Evolutionary conservation across 192 early-diverging fungal species (phyloP).

Genomic region (Podila verticillata): DNA sequence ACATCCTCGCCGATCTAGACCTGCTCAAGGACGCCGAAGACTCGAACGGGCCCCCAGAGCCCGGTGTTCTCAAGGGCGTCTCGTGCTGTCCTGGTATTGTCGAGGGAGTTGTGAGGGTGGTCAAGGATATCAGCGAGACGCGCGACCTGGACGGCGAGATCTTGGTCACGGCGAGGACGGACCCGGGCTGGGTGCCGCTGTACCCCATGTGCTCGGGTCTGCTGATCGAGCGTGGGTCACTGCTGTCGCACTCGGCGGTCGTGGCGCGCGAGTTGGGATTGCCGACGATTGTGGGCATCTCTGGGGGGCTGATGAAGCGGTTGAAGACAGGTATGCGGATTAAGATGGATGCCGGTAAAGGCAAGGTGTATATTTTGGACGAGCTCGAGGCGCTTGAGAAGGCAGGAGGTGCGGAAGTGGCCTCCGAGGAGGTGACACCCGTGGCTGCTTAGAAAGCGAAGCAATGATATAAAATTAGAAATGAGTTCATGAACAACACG

Average conservation of each 20-base stretch:
- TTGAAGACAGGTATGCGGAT: constrained; percentile 50
- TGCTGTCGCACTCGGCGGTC: constrained; percentile 53
- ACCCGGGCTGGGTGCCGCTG: constrained; percentile 55
- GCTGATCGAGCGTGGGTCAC: constrained; percentile 51
- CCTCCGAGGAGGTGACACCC: background rate
- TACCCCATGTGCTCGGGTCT: constrained; percentile 54
- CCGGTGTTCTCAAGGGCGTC: constrained; percentile 46
- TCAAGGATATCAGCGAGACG: constrained; percentile 43
- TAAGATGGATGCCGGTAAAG: constrained; percentile 52
- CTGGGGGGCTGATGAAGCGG: constrained; percentile 47
- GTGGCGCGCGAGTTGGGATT: constrained; percentile 56
- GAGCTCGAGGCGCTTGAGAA: constrained; percentile 49
- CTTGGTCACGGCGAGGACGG: constrained; percentile 49
- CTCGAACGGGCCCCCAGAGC: constrained; percentile 44
- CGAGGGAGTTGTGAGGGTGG: constrained; percentile 45
- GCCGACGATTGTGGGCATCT: constrained; percentile 57
- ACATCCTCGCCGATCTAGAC: constrained; percentile 46
- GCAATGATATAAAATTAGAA: background rate
- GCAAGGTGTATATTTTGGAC: constrained; percentile 46
- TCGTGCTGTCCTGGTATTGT: constrained; percentile 51
- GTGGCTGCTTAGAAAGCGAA: background rate
- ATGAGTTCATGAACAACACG: too few relatives aligned
- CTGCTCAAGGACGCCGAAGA: constrained; percentile 48
- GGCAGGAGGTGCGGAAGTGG: background rate
- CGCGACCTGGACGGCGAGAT: constrained; percentile 46